A percentile compares a stretch with the other conserved stretches of the same genome.
phyloP scores from a whole-genome alignment of 257 asterid genomes.

The Penstemon barbatus region DNA sequence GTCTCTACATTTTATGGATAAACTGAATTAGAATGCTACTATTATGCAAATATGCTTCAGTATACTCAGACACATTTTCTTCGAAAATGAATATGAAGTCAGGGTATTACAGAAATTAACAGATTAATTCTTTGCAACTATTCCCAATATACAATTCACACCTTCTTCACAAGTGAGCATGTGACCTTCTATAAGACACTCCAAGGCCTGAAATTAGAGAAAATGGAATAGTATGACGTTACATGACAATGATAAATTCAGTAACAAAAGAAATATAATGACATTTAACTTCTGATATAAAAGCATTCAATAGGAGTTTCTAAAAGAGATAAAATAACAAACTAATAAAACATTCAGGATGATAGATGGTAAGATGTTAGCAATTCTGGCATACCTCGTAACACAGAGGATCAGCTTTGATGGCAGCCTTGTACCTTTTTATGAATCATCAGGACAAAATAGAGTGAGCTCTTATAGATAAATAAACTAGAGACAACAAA shows the following conservation, averaged over 20 bases:
- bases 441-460: constrained; percentile 28
- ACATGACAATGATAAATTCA: constrained; percentile 18
- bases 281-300: constrained; percentile 17
- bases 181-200: constrained; percentile 87
- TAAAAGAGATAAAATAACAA: constrained; percentile 9
- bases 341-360: constrained; percentile 9
- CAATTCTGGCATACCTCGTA: constrained; percentile 67
- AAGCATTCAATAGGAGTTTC: constrained; percentile 14
- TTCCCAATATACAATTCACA: constrained; percentile 27
- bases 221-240: constrained; percentile 11
- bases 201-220: constrained; percentile 75
- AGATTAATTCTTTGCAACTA: neutral
- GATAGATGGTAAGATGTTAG: constrained; percentile 23
- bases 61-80: constrained; percentile 24
- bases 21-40: constrained; percentile 23
- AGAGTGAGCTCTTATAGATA: constrained; percentile 26
- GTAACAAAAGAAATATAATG: constrained; percentile 1
- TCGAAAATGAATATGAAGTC: neutral
- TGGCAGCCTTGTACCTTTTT: constrained; percentile 95
- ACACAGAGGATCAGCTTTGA: constrained; percentile 95
- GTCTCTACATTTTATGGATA: constrained; percentile 57
- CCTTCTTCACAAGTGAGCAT: constrained; percentile 98
- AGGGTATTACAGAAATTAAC: constrained; percentile 15
- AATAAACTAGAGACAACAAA: constrained; percentile 11
- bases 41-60: constrained; percentile 18